Percentiles rank a stretch among this genome's conserved stretches.
Evolutionary conservation across 306 rosid genomes (phyloP).

Genomic region (Lathyrus aphaca): DNA sequence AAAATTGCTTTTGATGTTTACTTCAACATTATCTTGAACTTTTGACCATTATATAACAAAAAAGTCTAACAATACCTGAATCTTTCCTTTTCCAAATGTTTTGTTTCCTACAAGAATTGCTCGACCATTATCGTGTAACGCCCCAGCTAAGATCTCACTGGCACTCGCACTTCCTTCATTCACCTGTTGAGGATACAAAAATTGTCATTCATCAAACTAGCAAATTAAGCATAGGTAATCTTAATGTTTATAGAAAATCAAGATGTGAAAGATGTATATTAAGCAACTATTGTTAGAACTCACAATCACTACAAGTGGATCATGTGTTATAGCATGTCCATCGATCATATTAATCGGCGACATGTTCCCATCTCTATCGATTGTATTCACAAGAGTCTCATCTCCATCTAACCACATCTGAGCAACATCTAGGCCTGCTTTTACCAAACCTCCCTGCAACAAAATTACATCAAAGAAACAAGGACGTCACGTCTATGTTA

Average conservation of each 20-base stretch:
- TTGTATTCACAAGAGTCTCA: constrained; percentile 88
- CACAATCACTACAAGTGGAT: constrained; percentile 94
- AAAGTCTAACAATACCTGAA: constrained; percentile 62
- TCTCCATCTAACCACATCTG: constrained; percentile 97
- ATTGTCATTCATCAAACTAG: not conserved
- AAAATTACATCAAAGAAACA: constrained; percentile 13
- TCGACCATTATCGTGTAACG: constrained; percentile 89
- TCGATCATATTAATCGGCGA: constrained; percentile 75
- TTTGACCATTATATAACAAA: constrained; percentile 20
- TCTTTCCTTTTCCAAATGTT: constrained; percentile 98
- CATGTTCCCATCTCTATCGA: constrained; percentile 85
- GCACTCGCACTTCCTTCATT: constrained; percentile 99
- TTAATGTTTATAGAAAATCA: constrained; percentile 6
- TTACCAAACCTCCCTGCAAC: constrained; percentile 91
- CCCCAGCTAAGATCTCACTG: constrained; percentile 96
- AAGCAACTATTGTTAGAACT: constrained; percentile 44
- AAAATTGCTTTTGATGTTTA: not conserved
- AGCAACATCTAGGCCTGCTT: constrained; percentile 92
- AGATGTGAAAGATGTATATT: constrained; percentile 6
- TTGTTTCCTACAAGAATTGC: constrained; percentile 88
- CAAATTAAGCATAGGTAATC: not conserved
- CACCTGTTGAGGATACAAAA: constrained; percentile 55
- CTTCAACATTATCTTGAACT: too few relatives aligned
- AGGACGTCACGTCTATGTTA: constrained; percentile 9
- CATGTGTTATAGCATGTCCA: constrained; percentile 92